Base-by-base conservation (phyloP, 2,329 filamentous ascomycete species). In the Rhexocercosporidium sp. region DNA sequence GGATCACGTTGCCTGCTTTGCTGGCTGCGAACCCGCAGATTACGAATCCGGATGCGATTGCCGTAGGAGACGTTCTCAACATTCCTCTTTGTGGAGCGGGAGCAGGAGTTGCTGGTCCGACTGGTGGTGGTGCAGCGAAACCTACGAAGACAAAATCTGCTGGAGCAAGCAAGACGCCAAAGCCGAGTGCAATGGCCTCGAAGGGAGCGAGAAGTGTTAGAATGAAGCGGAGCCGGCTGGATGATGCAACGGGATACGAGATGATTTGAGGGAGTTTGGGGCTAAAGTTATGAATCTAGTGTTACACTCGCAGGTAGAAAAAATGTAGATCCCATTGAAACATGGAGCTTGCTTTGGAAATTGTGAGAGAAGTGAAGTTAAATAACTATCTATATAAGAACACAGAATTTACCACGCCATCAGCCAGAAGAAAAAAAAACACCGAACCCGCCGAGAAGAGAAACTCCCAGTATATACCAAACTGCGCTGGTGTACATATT, bases 21-120 rank as follows among this genome's bases (percentile, higher is more conserved):
- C 18, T 59, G 41, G 67, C 69, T 16, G 69, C 56, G 1, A 71
- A 71, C 20, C 41, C 67, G 0, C 67, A 69, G 31, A 65, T 71
- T 25, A 65, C n/a, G 22, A 62, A 70, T 44, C 53, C 59, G 14
- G 41, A 57, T 29, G 54, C 46, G 39, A 64, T 70, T 25, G n/a
- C 53, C 6, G 62, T 69, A 9, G 69, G 67, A 25, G 34, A 70
- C 5, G 46, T 67, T 12, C 37, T 70, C 16, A 70, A 66, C 16
- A 56, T 70, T n/a, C 69, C 69, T 12, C 46, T 70, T 16, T 70
- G 68, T 18, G 8, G 14, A 20, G n/a, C 18, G n/a, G 44, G 44
- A 1, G 44, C 41, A 20, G n/a, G 16, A 44, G 44, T n/a, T 20
- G 14, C 22, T n/a, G 25, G 14, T 12, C 54, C 20, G 9, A 14